Conservation (phyloP, 2,329 filamentous ascomycete species). For the Pyrenophora seminiperda region DNA sequence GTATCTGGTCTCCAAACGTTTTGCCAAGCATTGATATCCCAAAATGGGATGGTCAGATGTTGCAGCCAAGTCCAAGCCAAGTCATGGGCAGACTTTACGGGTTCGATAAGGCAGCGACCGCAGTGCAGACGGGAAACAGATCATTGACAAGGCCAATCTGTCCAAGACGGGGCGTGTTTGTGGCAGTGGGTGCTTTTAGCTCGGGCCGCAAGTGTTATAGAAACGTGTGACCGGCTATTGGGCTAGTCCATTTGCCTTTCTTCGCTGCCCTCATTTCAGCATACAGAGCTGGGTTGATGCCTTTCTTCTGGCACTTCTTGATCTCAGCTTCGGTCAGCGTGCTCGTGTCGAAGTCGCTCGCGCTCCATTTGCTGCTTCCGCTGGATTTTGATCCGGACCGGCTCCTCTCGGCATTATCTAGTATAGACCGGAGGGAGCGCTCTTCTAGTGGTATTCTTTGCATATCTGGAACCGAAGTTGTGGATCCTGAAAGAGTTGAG, state of each 20-base stretch:
- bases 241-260: conserved; percentile 47
- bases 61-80: conserved; percentile 3
- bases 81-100: neutral
- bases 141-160: neutral
- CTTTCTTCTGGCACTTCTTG: conserved; percentile 54
- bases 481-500: conserved; percentile 33
- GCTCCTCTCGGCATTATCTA: conserved; percentile 13
- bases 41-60: too few species aligned
- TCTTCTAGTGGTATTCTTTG: conserved; percentile 6
- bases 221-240: conserved; percentile 44
- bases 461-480: conserved; percentile 25
- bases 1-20: neutral
- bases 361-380: conserved; percentile 45
- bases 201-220: conserved; percentile 18
- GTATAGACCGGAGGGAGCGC: conserved; percentile 15
- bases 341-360: conserved; percentile 49
- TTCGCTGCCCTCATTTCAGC: conserved; percentile 55
- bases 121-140: neutral
- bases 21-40: neutral
- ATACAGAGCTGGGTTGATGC: conserved; percentile 54
- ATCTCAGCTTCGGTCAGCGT: conserved; percentile 49
- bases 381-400: conserved; percentile 24
- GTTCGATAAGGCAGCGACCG: conserved; percentile 6
- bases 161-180: neutral
- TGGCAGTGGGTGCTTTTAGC: neutral